These are phyloP conservation scores for Wickerhamiella kazuoi DNA, from an alignment of 805 yeast species.

Conservation along the genomic window DNA sequence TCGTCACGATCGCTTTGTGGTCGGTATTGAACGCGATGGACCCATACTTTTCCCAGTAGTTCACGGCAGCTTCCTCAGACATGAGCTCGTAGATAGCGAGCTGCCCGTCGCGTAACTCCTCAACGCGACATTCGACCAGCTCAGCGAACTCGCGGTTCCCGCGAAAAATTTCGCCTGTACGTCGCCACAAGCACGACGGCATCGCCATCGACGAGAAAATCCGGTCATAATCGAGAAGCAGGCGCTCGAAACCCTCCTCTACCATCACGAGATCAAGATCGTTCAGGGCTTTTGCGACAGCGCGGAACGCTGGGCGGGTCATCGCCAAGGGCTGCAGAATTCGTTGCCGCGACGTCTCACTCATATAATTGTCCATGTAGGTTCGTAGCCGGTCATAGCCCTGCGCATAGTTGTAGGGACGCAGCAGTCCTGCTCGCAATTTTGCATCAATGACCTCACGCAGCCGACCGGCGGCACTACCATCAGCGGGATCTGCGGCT, in stretches of 20 bases:
- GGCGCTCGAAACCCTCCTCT: constrained; percentile 85
- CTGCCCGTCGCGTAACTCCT: constrained; percentile 81
- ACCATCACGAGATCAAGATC: constrained; percentile 84
- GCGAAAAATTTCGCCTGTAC: constrained; percentile 89
- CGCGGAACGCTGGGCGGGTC: constrained; percentile 83
- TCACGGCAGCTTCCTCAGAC: constrained; percentile 92
- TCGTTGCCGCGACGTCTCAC: constrained; percentile 61
- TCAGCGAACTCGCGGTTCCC: constrained; percentile 95
- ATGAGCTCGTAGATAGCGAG: constrained; percentile 81
- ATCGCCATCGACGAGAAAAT: constrained; percentile 95
- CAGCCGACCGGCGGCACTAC: constrained; percentile 81
- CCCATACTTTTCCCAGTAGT: constrained; percentile 95
- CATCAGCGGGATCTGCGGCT: constrained; percentile 93
- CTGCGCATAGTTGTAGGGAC: constrained; percentile 84
- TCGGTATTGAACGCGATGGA: constrained; percentile 91
- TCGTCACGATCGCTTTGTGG: constrained; percentile 84
- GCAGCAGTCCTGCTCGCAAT: constrained; percentile 76
- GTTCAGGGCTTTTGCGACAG: constrained; percentile 74
- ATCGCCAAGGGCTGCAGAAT: constrained; percentile 70
- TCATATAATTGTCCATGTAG: constrained; percentile 89
- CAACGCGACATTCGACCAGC: constrained; percentile 73
- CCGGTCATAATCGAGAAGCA: constrained; percentile 82
- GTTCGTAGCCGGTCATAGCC: constrained; percentile 81
- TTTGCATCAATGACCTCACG: constrained; percentile 91
- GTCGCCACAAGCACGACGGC: constrained; percentile 93